Base-by-base conservation (phyloP, 495 filamentous ascomycete genomes). In the Hypoxylon lienhwacheense region DNA sequence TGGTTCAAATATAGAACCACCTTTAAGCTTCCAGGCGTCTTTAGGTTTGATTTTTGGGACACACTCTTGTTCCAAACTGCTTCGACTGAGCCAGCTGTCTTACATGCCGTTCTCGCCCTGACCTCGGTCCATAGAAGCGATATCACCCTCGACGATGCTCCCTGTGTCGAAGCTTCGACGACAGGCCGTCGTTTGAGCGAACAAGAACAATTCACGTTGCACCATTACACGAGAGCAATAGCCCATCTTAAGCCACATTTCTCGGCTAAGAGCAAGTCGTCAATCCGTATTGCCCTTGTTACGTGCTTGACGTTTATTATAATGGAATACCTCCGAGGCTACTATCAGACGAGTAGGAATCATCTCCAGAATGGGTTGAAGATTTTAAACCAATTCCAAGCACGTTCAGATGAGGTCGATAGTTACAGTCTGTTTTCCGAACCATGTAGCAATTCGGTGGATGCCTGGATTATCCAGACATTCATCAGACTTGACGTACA, bases 301-400 rank as follows among this genome's bases (percentile, higher is more conserved):
- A 70, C 78, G 7, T 86, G 83, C 57, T 59, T 81, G 14, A 41
- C 85, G 1, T 84, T 85, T 57, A 71, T 76, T 46, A 77, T 74
- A 43, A 73, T 81, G 41, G 83, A 86, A 53, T 75, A 76, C 35
- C 63, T 84, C 4, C 75, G 74, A 31, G 80, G 81, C 2, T 63
- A 71, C 19, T 74, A 72, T 47, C 42, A 40, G 6, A 47, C 71
- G 1, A 75, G 73, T 6, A 67, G 70, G 11, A 49, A 63, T 2
- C 81, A 84, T 64, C 68, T 84, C 7, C 67, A 73, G 47, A 72
- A 59, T 42, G 76, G 76, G 5, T 21, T 73, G 17, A 66, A 55
- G 7, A 52, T 77, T 7, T 49, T 76, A 5, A 41, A 57, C 5
- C 59, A 66, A 17, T 52, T 47, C 2, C 53, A 63, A 11, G 35